A percentile compares a stretch with the other conserved stretches of the same genome.
These are phyloP conservation scores for Prototheca cutis DNA, from an alignment of 163 green algal species.

Conservation along the genomic window DNA sequence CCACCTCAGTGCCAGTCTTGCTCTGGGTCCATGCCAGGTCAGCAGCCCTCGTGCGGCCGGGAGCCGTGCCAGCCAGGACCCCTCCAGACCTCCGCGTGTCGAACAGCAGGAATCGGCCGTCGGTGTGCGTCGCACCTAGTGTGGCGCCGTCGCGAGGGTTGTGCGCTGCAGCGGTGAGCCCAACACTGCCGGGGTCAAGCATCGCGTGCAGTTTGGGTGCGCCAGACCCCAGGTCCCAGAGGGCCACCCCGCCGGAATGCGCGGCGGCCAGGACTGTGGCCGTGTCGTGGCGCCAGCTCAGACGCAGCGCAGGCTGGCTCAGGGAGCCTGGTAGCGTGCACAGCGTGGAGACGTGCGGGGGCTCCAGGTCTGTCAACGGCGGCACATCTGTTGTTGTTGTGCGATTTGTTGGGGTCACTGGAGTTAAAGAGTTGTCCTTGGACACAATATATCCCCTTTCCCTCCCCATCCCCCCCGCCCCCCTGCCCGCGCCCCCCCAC, in stretches of 20 bases:
- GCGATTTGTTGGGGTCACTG: no score
- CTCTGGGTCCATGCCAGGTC: constrained; percentile 85
- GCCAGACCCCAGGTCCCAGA: background rate
- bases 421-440: no score
- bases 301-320: constrained; percentile 39
- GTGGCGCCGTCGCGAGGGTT: constrained; percentile 58
- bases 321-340: constrained; percentile 71
- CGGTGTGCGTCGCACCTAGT: constrained; percentile 71
- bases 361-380: constrained; percentile 20
- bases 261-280: background rate
- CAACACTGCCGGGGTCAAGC: constrained; percentile 57
- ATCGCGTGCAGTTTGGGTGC: background rate
- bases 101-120: constrained; percentile 77
- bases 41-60: constrained; percentile 50
- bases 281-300: background rate
- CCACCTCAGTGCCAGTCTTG: constrained; percentile 84
- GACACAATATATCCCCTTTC: no score
- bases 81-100: constrained; percentile 65
- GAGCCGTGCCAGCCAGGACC: constrained; percentile 30
- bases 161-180: constrained; percentile 54
- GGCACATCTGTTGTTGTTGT: constrained; percentile 1
- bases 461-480: no score
- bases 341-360: constrained; percentile 60
- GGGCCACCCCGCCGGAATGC: background rate
- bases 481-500: no score